phyloP scores from a whole-genome alignment of 148 eudicot species.

The Heliosperma pusillum region DNA sequence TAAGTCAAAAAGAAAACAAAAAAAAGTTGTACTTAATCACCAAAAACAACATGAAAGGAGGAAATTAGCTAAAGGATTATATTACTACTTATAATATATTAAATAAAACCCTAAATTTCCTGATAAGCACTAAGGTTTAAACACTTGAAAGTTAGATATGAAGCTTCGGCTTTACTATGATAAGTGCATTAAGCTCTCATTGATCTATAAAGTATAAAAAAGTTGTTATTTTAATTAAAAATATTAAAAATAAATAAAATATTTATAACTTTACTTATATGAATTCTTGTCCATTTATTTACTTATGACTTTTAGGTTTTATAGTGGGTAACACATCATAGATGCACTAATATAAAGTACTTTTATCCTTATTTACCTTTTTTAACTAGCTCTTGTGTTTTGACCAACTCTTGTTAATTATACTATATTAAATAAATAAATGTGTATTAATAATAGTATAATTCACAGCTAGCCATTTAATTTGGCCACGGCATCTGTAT shows the following conservation, averaged over 20 bases:
- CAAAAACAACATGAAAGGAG: background rate
- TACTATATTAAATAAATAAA: background rate
- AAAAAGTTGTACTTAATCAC: background rate
- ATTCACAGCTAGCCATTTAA: too few species aligned
- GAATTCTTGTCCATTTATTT: conserved; percentile 9
- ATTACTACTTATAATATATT: background rate
- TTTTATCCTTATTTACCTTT: background rate
- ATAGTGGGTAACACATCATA: conserved; percentile 24
- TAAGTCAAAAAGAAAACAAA: background rate
- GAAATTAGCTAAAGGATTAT: background rate
- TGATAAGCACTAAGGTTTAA: conserved; percentile 26
- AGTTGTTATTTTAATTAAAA: background rate
- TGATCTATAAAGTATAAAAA: background rate
- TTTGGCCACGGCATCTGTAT: conserved; percentile 3
- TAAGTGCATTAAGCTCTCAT: conserved; percentile 24
- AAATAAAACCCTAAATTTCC: background rate
- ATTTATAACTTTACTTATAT: background rate
- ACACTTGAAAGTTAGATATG: conserved; percentile 9
- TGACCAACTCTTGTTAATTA: conserved; percentile 2
- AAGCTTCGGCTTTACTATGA: conserved; percentile 24
- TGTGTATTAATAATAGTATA: too few species aligned
- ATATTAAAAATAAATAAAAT: background rate
- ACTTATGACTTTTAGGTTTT: background rate
- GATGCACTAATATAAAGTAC: conserved; percentile 10
- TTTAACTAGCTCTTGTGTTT: background rate